Percentiles rank a stretch among this genome's conserved stretches.
Evolutionary conservation across 2,329 filamentous ascomycete genomes (phyloP).

Genomic region (Metarhizium rileyi): DNA sequence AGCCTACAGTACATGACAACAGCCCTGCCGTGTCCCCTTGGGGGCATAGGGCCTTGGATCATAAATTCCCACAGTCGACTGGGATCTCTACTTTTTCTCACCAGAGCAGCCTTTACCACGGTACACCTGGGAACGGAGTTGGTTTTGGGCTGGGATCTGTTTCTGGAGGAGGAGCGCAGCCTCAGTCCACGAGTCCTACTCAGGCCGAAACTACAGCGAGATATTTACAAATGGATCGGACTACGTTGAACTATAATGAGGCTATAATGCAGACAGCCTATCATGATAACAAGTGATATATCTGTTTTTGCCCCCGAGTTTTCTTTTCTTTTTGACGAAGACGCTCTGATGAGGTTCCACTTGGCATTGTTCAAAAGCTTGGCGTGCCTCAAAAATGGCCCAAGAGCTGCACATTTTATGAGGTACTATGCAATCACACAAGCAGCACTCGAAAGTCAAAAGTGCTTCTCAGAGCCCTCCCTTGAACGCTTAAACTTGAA

Average conservation of each 20-base stretch:
- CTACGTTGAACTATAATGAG: slow-evolving; percentile 25
- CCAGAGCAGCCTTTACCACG: slow-evolving; percentile 39
- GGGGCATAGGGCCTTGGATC: slow-evolving; percentile 8
- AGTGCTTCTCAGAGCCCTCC: not conserved
- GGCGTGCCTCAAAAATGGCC: not conserved
- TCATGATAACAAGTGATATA: slow-evolving; percentile 16
- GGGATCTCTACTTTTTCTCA: slow-evolving; percentile 33
- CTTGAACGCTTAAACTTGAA: not conserved
- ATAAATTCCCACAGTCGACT: slow-evolving; percentile 17
- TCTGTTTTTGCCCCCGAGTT: no score
- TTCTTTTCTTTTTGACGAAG: no score
- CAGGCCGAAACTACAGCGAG: slow-evolving; percentile 9
- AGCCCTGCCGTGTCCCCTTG: slow-evolving; percentile 13
- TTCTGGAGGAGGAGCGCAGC: slow-evolving; percentile 11
- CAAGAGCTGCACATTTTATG: not conserved
- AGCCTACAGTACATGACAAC: slow-evolving; percentile 11
- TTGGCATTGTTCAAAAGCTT: not conserved
- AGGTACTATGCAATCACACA: not conserved
- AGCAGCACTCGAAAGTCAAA: not conserved
- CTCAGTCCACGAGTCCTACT: slow-evolving; percentile 5
- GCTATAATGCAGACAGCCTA: slow-evolving; percentile 25
- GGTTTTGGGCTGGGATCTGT: slow-evolving; percentile 2
- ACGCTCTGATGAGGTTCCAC: not conserved
- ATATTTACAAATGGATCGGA: slow-evolving; percentile 22
- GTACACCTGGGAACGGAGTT: slow-evolving; percentile 28